Evolutionary conservation across 2,329 filamentous ascomycete species (phyloP).

Genomic region (Albophoma yamanashiensis): DNA sequence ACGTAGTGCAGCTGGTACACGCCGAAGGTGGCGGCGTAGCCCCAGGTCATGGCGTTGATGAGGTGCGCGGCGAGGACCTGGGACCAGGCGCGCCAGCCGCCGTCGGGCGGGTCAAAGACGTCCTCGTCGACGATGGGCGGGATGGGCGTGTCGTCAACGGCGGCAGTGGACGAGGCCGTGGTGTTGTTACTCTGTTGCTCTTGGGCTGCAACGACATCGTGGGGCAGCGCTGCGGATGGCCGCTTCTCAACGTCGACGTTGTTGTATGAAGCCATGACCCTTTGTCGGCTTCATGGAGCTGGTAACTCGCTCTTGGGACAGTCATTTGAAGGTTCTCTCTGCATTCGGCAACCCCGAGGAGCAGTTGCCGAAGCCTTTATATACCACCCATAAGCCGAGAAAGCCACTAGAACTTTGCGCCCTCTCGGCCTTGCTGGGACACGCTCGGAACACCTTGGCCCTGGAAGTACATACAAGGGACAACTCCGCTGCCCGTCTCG

Average conservation of each 20-base stretch:
- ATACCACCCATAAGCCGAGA: not conserved
- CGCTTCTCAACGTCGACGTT: conserved; percentile 1
- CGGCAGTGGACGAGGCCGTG: conserved; percentile 6
- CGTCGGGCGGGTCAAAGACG: conserved; percentile 23
- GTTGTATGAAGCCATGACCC: not conserved
- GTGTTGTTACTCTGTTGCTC: not conserved
- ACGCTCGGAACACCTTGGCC: not conserved
- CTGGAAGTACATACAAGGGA: not conserved
- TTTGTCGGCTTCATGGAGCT: not conserved
- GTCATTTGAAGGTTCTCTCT: not conserved
- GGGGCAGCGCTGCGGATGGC: not conserved
- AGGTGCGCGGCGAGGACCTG: conserved; percentile 37
- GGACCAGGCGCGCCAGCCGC: conserved; percentile 36
- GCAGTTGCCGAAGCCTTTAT: not conserved
- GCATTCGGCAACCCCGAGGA: not conserved
- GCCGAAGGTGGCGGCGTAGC: conserved; percentile 36
- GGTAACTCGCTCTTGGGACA: not conserved
- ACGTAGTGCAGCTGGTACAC: conserved; percentile 43
- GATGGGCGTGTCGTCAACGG: not conserved
- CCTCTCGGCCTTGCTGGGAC: not conserved
- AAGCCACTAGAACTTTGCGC: not conserved
- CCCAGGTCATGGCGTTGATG: conserved; percentile 39
- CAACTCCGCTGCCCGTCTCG: not conserved
- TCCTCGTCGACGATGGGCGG: not conserved
- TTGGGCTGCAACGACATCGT: not conserved